Conservation (phyloP, 176 grass and related monocot species). For the Zea mays region Zm-B73-REFERENCE-NAM-5.0 NC_050099.1:30757001-30757500, state of each 20-base stretch:
- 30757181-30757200: not conserved
- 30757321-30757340: no score
- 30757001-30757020: conserved; percentile 37
- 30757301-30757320: no score
- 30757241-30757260: no score
- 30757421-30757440: not conserved
- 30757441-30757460: not conserved
- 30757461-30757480: not conserved
- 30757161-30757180: conserved; percentile 1
- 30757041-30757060: conserved; percentile 29
- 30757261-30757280: no score
- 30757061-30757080: no score
- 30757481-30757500: not conserved
- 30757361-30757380: no score
- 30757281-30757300: no score
- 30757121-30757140: not conserved
- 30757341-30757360: no score
- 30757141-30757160: no score
- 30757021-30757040: conserved; percentile 38
- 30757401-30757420: not conserved
- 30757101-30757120: conserved; percentile 24
- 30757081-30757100: no score
- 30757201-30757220: not conserved
- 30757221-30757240: not conserved
- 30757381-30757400: no score